Conservation (phyloP, 2,329 filamentous ascomycete species). For the Colletotrichum neosansevieriae region DNA sequence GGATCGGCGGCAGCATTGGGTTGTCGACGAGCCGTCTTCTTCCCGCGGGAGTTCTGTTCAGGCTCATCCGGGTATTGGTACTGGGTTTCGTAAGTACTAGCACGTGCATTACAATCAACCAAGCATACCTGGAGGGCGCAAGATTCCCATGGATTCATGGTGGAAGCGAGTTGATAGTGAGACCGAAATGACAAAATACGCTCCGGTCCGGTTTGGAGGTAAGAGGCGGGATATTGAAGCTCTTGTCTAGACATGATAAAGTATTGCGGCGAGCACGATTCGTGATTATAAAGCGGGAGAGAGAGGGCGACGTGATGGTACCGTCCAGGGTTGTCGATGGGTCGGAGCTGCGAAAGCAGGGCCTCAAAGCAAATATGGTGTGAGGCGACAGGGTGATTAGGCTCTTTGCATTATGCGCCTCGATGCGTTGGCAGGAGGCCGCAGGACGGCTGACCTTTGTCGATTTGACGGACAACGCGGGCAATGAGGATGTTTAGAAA, state of each 20-base stretch:
- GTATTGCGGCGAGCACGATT: not conserved
- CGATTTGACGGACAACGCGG: not conserved
- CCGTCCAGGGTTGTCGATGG: slow-evolving; percentile 7
- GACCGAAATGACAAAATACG: slow-evolving; percentile 34
- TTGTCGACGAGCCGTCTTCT: slow-evolving; percentile 28
- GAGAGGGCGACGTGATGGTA: not conserved
- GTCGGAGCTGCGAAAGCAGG: not conserved
- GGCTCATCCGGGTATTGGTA: slow-evolving; percentile 44
- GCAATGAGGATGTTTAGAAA: not conserved
- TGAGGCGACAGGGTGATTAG: slow-evolving; percentile 19
- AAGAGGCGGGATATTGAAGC: slow-evolving; percentile 10
- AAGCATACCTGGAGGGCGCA: slow-evolving; percentile 51
- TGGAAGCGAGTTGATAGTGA: slow-evolving; percentile 28
- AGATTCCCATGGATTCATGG: slow-evolving; percentile 52
- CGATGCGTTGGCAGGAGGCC: slow-evolving; percentile 15
- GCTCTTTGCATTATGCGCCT: slow-evolving; percentile 33
- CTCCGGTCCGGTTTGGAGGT: slow-evolving; percentile 20
- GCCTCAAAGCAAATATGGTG: not conserved
- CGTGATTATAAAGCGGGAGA: slow-evolving; percentile 25
- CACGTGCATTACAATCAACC: not conserved
- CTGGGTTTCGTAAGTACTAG: slow-evolving; percentile 32
- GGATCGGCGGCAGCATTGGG: slow-evolving; percentile 51
- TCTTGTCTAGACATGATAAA: slow-evolving; percentile 27
- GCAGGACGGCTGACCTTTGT: not conserved
- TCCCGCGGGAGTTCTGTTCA: slow-evolving; percentile 40